These are phyloP conservation scores for Geranium brycei DNA, from an alignment of 345 rosid species.

Conservation along the genomic window DNA sequence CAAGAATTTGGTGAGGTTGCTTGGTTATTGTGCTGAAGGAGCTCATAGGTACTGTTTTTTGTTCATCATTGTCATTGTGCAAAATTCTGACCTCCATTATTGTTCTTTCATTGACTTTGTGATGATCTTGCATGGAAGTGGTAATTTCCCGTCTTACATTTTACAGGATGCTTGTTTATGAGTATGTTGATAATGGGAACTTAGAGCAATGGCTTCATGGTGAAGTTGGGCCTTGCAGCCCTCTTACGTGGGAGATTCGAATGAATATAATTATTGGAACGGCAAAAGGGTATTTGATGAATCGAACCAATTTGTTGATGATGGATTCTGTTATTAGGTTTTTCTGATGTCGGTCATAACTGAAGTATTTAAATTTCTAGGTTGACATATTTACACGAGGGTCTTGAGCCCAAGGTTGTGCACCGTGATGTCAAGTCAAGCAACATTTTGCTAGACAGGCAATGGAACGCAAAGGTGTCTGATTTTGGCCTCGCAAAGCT, in stretches of 20 bases:
- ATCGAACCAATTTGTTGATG: neutral
- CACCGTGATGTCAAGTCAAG: conserved; percentile 80
- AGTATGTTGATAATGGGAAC: conserved; percentile 32
- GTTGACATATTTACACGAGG: conserved; percentile 65
- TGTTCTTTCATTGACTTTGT: neutral
- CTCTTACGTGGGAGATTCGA: conserved; percentile 29
- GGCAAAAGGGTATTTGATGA: conserved; percentile 26
- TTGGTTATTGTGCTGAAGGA: conserved; percentile 96
- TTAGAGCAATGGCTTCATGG: conserved; percentile 37
- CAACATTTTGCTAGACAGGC: conserved; percentile 76
- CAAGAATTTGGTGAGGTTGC: conserved; percentile 86
- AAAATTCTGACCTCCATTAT: too few species aligned
- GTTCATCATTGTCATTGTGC: neutral
- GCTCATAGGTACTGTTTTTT: conserved; percentile 51
- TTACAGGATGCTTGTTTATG: conserved; percentile 30
- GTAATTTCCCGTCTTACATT: neutral
- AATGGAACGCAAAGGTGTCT: conserved; percentile 73
- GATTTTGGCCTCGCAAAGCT: conserved; percentile 92
- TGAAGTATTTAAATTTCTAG: conserved; percentile 12
- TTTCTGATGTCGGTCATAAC: neutral
- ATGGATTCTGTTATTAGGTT: neutral
- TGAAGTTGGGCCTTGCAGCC: conserved; percentile 29
- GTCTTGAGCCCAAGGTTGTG: conserved; percentile 83
- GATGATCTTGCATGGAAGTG: neutral
- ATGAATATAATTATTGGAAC: conserved; percentile 28